These are phyloP conservation scores for Penicillium sp. DNA, from an alignment of 2,329 filamentous ascomycete species.

Conservation along the genomic window DNA sequence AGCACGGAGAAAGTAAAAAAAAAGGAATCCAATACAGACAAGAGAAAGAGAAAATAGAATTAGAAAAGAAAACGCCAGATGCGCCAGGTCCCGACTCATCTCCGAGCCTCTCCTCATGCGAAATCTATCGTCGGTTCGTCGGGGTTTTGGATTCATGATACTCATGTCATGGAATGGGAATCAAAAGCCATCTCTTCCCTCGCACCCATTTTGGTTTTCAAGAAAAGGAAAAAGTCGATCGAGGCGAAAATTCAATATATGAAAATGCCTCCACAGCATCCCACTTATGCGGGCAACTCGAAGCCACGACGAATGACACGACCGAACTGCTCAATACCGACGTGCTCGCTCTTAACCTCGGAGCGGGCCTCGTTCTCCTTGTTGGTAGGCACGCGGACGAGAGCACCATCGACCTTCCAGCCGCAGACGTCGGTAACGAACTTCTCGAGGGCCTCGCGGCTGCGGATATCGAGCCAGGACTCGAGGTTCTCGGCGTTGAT, in stretches of 20 bases:
- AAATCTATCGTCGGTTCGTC: conserved; percentile 26
- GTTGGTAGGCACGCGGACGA: conserved; percentile 79
- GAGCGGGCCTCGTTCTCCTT: conserved; percentile 98
- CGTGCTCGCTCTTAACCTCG: conserved; percentile 90
- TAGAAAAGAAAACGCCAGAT: conserved; percentile 24
- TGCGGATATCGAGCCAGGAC: conserved; percentile 68
- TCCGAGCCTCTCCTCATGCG: conserved; percentile 27
- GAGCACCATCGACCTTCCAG: conserved; percentile 67
- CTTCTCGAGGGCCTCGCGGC: conserved; percentile 64
- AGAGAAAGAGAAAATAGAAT: conserved; percentile 13
- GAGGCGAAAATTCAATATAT: conserved; percentile 13
- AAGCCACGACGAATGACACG: conserved; percentile 77
- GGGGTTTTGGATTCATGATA: conserved; percentile 25
- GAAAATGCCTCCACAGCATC: conserved; percentile 7
- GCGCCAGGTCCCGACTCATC: conserved; percentile 29
- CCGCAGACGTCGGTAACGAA: conserved; percentile 82
- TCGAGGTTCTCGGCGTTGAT: conserved; percentile 65
- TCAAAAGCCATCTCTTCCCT: conserved; percentile 11
- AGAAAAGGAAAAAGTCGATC: conserved; percentile 12
- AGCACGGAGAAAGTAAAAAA: conserved; percentile 1
- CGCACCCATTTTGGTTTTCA: conserved; percentile 4
- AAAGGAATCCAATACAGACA: conserved; percentile 19
- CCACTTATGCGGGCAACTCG: conserved; percentile 66
- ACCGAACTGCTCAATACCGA: conserved; percentile 54
- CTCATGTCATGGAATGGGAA: conserved; percentile 21